Evolutionary conservation across 169 alveolate genomes (phyloP), one percentile per base, ranked within the genome.

Genomic region (Plasmodium chabaudi): DNA sequence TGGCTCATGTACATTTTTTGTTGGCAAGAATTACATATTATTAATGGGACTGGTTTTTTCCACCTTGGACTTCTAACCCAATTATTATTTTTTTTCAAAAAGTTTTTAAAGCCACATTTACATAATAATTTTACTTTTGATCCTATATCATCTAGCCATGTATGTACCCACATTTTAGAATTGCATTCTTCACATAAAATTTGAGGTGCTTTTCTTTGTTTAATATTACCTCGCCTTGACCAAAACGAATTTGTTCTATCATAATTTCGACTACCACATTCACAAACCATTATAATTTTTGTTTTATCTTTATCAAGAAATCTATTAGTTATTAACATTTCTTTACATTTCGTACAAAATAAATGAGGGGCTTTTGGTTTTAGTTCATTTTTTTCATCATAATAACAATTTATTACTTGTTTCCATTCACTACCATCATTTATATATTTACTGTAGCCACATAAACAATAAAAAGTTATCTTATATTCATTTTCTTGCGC

Each of bases 61-160:
- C 90, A 82, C 12, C 90, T 55, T 23, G 90, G 90, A 23, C 90
- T 82, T 82, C 90, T 82, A 69, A 82, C 84, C 90, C 90, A 82
- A n/a, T 55, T 68, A 34, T 82, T 69, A 56, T 82, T 82, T 82
- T 82, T 69, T 68, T 82, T 82, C 1, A 69, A 47, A 44, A 68
- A 82, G 59, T 82, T 82, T 71, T 82, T 82, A 82, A 82, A 82
- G 34, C 90, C 90, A 69, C 90, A 82, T 56, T 82, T 82, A 56
- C 90, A 82, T 56, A 82, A 46, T 39, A 82, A 68, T 82, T 82
- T 82, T 6, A 82, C 90, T 56, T 82, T 82, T 2, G 90, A 82
- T 44, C 90, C 90, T 39, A 82, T 82, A 63, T 82, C 90, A 68
- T 82, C 90, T 17, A 82, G 72, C 90, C 90, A 82, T 27, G 90